Evolutionary conservation across 257 asterid genomes (phyloP), one percentile per base, ranked within the genome.

Genomic region (Scutellaria minor): DNA sequence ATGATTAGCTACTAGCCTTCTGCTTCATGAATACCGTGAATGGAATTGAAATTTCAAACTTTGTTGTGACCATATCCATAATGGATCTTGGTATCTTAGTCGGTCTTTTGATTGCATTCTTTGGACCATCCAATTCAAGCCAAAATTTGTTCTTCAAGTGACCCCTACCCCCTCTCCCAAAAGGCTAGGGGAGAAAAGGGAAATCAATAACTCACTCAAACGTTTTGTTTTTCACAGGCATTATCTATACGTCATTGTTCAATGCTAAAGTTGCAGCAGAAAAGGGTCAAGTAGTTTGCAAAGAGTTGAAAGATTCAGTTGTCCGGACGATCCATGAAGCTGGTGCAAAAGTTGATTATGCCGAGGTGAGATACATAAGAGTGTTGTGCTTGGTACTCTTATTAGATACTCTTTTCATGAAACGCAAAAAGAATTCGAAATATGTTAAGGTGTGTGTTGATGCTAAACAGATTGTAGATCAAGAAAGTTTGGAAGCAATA

Each of bases 311-410:
- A 73, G 83, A 84, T 70, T 75, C 72, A 15, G 92, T 82, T 45
- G 56, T 82, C 52, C 78, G 22, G 13, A 71, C 85, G 52, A 73
- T 94, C 61, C 68, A 52, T 3, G 87, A 80, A 77, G 95, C 96
- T 20, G 97, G 95, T 75, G 99, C 98, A 74, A 82, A 68, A 67
- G 81, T 91, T 48, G 98, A 94, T 83, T 91, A 94, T 76, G 98
- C 92, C 18, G 93, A 94, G 96, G 98, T 85, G 71, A 87, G 86
- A 14, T 53, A 10, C 41, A 41, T 58, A 9, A 41, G 18, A 6
- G 1, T 67, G 48, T 27, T 40, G 27, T 14, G 37, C 2, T 31
- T 31, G 37, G 0, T 31, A 31, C 37, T 31, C 37, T 31, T 31
- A 1, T 31, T 31, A 2, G 37, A 31, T 31, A 31, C 37, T 31